A percentile compares a stretch with the other conserved stretches of the same genome.
These are phyloP conservation scores for Alternaria longipes DNA, from an alignment of 2,329 filamentous ascomycete genomes.

Conservation along the genomic window DNA sequence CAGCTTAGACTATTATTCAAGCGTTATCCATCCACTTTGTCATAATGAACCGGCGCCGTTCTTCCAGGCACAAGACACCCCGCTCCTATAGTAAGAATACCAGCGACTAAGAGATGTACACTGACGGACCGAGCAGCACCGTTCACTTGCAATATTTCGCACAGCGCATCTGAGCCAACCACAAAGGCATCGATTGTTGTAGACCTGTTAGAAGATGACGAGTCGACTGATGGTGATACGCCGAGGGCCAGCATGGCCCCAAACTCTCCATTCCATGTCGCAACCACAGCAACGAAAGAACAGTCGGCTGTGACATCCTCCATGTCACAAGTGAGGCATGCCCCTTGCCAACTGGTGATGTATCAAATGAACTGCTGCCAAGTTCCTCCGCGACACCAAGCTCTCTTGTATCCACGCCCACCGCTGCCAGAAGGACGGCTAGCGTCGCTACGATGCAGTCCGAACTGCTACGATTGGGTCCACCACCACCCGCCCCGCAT, in stretches of 20 bases:
- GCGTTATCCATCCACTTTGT: not conserved
- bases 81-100: not conserved
- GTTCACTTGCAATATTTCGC: not conserved
- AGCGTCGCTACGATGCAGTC: conserved; percentile 1
- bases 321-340: not conserved
- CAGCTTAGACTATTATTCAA: not conserved
- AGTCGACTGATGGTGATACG: not conserved
- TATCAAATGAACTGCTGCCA: not conserved
- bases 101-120: not conserved
- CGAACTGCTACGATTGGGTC: not conserved
- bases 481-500: not conserved
- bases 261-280: not conserved
- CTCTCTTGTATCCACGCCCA: not conserved
- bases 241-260: not conserved
- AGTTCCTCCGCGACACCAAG: not conserved
- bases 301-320: not conserved
- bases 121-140: not conserved
- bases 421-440: not conserved
- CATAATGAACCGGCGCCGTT: not conserved
- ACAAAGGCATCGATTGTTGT: not conserved
- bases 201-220: not conserved
- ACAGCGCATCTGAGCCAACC: not conserved
- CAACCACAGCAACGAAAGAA: not conserved
- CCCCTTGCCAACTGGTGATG: not conserved
- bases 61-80: not conserved